Conservation (phyloP, 2,329 filamentous ascomycete genomes). For the Fusarium sterilihyphosum region DNA sequence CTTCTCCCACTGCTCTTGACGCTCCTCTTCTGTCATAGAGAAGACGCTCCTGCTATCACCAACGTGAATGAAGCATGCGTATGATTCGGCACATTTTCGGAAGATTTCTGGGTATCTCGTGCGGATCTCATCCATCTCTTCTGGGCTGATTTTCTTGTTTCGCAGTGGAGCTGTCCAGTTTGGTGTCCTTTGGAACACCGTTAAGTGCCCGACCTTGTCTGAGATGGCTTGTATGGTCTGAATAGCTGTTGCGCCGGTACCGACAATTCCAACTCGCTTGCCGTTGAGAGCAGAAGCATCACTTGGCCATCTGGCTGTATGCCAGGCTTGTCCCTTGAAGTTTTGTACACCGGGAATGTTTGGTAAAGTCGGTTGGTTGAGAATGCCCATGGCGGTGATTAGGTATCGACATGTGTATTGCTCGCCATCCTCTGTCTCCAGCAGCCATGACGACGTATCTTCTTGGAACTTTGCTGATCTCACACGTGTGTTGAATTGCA, state of each 20-base stretch:
- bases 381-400: slow-evolving; percentile 31
- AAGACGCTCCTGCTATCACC: slow-evolving; percentile 26
- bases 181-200: slow-evolving; percentile 34
- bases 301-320: slow-evolving; percentile 28
- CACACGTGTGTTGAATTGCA: slow-evolving; percentile 54
- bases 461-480: slow-evolving; percentile 51
- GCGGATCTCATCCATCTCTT: slow-evolving; percentile 35
- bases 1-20: slow-evolving; percentile 21
- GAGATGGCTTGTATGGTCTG: slow-evolving; percentile 35
- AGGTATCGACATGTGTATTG: slow-evolving; percentile 14
- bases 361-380: slow-evolving; percentile 22
- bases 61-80: slow-evolving; percentile 39
- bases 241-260: slow-evolving; percentile 28
- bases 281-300: slow-evolving; percentile 1
- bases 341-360: slow-evolving; percentile 8
- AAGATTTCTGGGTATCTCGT: slow-evolving; percentile 35
- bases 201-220: slow-evolving; percentile 14
- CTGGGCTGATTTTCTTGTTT: slow-evolving; percentile 27
- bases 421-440: slow-evolving; percentile 9
- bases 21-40: slow-evolving; percentile 28
- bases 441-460: slow-evolving; percentile 9
- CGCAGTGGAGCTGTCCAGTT: slow-evolving; percentile 39
- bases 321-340: slow-evolving; percentile 28
- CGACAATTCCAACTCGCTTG: slow-evolving; percentile 31
- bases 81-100: slow-evolving; percentile 25